Evolutionary conservation across 2,329 filamentous ascomycete genomes (phyloP).

Genomic region (Calonectria montana): DNA sequence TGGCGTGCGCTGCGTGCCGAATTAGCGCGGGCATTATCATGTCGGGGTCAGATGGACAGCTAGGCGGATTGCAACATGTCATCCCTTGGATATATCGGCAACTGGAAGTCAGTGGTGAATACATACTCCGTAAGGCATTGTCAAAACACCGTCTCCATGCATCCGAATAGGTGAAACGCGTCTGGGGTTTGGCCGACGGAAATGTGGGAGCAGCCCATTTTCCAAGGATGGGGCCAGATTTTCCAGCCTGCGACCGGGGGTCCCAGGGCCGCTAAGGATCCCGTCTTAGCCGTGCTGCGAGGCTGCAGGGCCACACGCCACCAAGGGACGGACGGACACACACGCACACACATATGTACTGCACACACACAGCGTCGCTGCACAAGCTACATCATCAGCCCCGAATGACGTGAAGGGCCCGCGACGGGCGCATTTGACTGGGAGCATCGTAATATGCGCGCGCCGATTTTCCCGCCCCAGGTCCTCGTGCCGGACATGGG

Average conservation of each 20-base stretch:
- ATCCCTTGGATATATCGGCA: not conserved
- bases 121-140: not conserved
- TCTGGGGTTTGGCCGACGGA: not conserved
- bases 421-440: not conserved
- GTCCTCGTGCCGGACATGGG: too few species aligned
- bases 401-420: not conserved
- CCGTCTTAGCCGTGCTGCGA: slow-evolving; percentile 24
- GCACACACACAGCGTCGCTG: too few species aligned
- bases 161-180: not conserved
- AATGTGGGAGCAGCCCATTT: not conserved
- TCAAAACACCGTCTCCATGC: not conserved
- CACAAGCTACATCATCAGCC: not conserved
- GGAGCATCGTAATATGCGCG: not conserved
- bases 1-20: not conserved
- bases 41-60: not conserved
- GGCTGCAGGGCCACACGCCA: not conserved
- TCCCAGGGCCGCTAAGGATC: slow-evolving; percentile 13
- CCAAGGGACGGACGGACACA: not conserved
- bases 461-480: not conserved
- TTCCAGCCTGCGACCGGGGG: not conserved
- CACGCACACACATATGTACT: too few species aligned
- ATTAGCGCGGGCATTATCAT: not conserved
- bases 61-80: not conserved
- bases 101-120: not conserved
- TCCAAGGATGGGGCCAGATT: not conserved